Evolutionary conservation across 1,139 yeast genomes (phyloP).

Genomic region (Protomyces pachydermus): DNA sequence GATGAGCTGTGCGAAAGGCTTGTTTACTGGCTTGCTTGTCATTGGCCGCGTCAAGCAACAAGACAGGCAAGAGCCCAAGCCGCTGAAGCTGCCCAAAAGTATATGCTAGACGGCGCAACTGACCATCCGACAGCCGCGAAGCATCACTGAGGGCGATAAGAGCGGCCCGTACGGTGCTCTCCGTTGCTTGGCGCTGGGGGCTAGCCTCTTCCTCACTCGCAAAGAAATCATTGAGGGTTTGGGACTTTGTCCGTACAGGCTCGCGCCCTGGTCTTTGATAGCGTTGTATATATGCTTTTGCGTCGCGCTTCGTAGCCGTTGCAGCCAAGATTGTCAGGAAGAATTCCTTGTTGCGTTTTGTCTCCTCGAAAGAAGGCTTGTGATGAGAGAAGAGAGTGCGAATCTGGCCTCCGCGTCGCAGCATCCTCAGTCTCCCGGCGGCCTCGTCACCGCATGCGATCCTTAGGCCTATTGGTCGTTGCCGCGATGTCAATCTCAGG

Average conservation of each 20-base stretch:
- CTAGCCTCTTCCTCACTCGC: conserved; percentile 1
- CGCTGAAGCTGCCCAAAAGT: conserved; percentile 49
- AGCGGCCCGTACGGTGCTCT: conserved; percentile 45
- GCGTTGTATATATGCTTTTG: conserved; percentile 53
- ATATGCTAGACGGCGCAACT: conserved; percentile 47
- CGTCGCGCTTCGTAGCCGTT: conserved; percentile 65
- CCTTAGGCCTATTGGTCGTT: too few relatives aligned
- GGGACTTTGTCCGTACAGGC: conserved; percentile 30
- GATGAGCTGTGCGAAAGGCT: conserved; percentile 25
- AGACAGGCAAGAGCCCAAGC: conserved; percentile 49
- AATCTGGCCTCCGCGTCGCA: conserved; percentile 1
- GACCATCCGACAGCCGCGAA: conserved; percentile 39
- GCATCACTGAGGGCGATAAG: conserved; percentile 48
- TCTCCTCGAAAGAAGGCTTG: conserved; percentile 21
- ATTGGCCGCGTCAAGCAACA: conserved; percentile 38
- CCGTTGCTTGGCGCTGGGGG: not conserved
- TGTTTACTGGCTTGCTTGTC: conserved; percentile 28
- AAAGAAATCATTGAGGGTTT: conserved; percentile 9
- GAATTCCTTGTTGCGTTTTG: conserved; percentile 42
- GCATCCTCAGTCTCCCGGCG: not conserved
- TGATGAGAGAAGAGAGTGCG: conserved; percentile 19
- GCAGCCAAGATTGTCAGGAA: conserved; percentile 57
- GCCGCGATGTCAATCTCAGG: too few relatives aligned
- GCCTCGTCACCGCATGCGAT: not conserved
- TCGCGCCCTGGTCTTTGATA: conserved; percentile 36